Evolutionary conservation across 176 grass and related monocot genomes (phyloP), one percentile per base, ranked within the genome.

Genomic region (Guadua angustifolia): DNA sequence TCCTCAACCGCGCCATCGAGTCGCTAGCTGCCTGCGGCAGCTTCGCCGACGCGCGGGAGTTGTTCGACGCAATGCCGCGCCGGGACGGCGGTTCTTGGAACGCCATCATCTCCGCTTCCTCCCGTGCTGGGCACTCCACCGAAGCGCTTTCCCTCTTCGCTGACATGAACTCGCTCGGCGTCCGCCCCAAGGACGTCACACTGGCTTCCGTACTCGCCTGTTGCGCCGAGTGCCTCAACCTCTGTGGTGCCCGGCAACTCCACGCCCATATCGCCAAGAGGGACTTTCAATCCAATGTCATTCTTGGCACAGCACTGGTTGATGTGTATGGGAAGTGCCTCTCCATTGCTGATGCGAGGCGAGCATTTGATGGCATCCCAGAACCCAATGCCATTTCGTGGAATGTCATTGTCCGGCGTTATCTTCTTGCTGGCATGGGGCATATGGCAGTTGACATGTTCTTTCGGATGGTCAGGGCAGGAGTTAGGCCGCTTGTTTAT

Each of bases 21-120:
- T 79, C 83, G 6, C 68, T 92, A 0, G 93, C 89, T 4, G 79
- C 81, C 14, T 91, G 85, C 68, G 88, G 91, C 69, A 73, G 88
- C 77, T 61, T 90, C 38, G 55, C 73, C 16, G 86, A 92, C 65
- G 96, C 93, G 29, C 93, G 84, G 75, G 58, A 93, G 15, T 40
- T 99, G 85, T 99, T 99, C 84, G 93, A 99, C 9, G 33, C 76
- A 90, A 99, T 99, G 93, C 91, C 96, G 29, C 69, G 38, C 43
- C 91, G 89, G 73, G 92, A 95, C 38, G 96, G 96, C 25, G 96
- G 96, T 55, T 92, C 93, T 21, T 99, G 96, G 96, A 93, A 98
- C 63, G 91, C 93, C 81, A 81, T 99, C 49, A 90, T 99, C 85
- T 70, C 81, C 15, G 73, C 96, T 6, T 88, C 69, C 45, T 87